These are phyloP conservation scores for Aspergillus pseudonomiae DNA, from an alignment of 2,329 filamentous ascomycete species.

Conservation along the genomic window DNA sequence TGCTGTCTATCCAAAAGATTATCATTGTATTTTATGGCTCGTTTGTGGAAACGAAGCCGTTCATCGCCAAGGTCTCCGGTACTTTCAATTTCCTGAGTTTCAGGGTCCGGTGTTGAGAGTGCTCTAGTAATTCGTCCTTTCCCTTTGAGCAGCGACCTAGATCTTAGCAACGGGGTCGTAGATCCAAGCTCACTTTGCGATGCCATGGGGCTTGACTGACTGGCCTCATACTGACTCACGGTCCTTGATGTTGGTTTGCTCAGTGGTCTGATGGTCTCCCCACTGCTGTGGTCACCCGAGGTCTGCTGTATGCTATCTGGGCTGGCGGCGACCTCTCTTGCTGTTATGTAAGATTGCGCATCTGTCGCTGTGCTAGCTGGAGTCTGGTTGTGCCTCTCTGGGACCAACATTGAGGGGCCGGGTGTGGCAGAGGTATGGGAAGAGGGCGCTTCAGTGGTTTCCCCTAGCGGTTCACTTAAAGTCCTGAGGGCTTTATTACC, in stretches of 20 bases:
- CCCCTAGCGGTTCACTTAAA: constrained; percentile 27
- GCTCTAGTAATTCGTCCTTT: constrained; percentile 24
- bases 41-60: constrained; percentile 25
- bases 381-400: not conserved
- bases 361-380: constrained; percentile 7
- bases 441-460: constrained; percentile 15
- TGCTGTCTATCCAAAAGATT: constrained; percentile 45
- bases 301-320: constrained; percentile 9
- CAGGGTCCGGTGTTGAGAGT: constrained; percentile 26
- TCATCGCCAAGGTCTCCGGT: constrained; percentile 14
- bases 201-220: constrained; percentile 26
- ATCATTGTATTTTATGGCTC: constrained; percentile 50
- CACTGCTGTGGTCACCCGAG: not conserved
- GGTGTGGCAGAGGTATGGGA: not conserved
- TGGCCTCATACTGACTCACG: constrained; percentile 22
- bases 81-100: constrained; percentile 38
- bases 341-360: constrained; percentile 34
- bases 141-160: constrained; percentile 21
- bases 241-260: constrained; percentile 21
- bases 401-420: not conserved
- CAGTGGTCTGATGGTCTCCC: constrained; percentile 1
- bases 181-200: constrained; percentile 37
- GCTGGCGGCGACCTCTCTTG: constrained; percentile 28
- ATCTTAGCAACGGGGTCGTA: constrained; percentile 36
- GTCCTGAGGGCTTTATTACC: constrained; percentile 22